Percentiles rank a stretch among this genome's conserved stretches.
phyloP scores from a whole-genome alignment of 768 basidiomycete species.

The Nidula microcarpa region DNA sequence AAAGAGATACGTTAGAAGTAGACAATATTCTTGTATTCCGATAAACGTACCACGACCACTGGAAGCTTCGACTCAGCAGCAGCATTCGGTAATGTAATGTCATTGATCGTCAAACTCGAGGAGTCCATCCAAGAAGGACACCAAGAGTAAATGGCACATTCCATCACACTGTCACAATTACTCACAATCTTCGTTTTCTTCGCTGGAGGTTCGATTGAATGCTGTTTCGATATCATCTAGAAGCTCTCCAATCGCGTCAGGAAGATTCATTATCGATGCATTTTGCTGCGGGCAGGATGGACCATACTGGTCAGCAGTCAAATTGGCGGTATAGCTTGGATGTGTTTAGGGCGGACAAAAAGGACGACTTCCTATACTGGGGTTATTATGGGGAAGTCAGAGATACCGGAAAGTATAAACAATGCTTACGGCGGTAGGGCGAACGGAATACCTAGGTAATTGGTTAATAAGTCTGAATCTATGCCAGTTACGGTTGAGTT shows the following conservation, averaged over 20 bases:
- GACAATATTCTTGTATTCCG: background rate
- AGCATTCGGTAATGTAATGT: constrained; percentile 34
- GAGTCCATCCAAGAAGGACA: background rate
- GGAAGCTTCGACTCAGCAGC: constrained; percentile 37
- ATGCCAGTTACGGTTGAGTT: constrained; percentile 25
- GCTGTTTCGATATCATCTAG: constrained; percentile 2
- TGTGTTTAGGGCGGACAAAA: constrained; percentile 21
- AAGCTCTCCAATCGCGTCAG: constrained; percentile 7
- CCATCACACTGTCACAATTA: background rate
- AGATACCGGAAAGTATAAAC: background rate
- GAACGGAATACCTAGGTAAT: constrained; percentile 36
- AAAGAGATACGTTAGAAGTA: background rate
- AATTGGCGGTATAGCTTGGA: constrained; percentile 17
- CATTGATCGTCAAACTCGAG: constrained; percentile 41
- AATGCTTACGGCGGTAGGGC: constrained; percentile 30
- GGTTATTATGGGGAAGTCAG: background rate
- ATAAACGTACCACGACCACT: constrained; percentile 39
- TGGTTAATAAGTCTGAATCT: constrained; percentile 13
- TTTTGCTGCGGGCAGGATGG: constrained; percentile 30
- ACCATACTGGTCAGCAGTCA: constrained; percentile 23
- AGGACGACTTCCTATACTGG: constrained; percentile 23
- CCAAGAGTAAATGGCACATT: background rate
- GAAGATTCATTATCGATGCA: background rate
- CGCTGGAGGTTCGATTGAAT: background rate
- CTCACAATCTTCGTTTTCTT: constrained; percentile 22